phyloP scores from a whole-genome alignment of 306 rosid genomes.

The Begonia loranthoides region DNA sequence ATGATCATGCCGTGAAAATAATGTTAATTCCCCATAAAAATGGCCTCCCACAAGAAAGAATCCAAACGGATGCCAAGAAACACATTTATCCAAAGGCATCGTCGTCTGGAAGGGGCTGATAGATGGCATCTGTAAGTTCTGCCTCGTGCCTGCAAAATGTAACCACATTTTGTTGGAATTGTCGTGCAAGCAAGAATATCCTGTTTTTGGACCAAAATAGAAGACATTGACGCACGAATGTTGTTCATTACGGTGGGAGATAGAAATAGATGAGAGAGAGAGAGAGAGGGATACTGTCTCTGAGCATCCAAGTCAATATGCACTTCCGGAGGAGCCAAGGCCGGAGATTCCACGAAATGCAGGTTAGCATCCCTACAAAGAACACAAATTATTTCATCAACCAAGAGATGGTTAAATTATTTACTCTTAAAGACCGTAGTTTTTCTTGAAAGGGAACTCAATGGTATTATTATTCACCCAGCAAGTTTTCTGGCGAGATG shows the following conservation, averaged over 20 bases:
- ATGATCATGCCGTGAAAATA: too few relatives aligned
- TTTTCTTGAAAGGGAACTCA: too few relatives aligned
- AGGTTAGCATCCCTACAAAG: constrained; percentile 41
- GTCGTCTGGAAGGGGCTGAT: constrained; percentile 49
- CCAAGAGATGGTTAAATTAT: too few relatives aligned
- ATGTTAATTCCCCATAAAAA: too few relatives aligned
- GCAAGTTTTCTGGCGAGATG: constrained; percentile 11
- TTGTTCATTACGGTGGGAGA: too few relatives aligned
- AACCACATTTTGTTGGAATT: not conserved
- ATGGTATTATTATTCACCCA: constrained; percentile 8
- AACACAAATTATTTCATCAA: too few relatives aligned
- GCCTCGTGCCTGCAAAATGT: constrained; percentile 31
- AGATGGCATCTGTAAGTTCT: constrained; percentile 33
- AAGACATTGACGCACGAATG: too few relatives aligned
- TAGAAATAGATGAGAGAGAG: not conserved
- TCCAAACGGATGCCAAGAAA: too few relatives aligned
- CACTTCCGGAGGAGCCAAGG: constrained; percentile 51
- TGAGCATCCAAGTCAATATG: constrained; percentile 39
- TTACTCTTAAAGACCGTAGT: too few relatives aligned
- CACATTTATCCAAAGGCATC: constrained; percentile 10
- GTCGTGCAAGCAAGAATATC: too few relatives aligned
- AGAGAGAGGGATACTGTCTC: constrained; percentile 17
- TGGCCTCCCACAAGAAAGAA: too few relatives aligned
- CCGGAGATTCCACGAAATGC: constrained; percentile 61
- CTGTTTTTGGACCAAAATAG: too few relatives aligned